Conservation (phyloP, 768 basidiomycete species). For the Hemileccinum rubropunctum region DNA sequence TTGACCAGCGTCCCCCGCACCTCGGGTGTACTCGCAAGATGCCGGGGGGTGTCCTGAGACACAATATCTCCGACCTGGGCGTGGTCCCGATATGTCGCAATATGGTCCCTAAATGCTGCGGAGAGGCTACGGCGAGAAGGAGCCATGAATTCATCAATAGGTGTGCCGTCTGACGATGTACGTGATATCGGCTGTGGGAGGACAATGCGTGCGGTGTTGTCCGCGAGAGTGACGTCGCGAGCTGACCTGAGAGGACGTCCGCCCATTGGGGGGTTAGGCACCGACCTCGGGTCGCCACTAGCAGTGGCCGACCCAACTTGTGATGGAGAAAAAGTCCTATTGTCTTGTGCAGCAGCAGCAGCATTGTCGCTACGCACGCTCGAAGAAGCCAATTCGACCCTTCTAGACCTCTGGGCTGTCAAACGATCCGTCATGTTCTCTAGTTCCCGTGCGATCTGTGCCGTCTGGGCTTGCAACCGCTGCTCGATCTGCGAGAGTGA, state of each 20-base stretch:
- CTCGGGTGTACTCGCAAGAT: slow-evolving; percentile 22
- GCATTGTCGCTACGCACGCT: slow-evolving; percentile 6
- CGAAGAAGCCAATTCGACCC: slow-evolving; percentile 19
- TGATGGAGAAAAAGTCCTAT: neutral
- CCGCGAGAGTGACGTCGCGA: slow-evolving; percentile 17
- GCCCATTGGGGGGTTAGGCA: slow-evolving; percentile 6
- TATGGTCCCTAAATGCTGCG: slow-evolving; percentile 21
- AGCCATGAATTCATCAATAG: slow-evolving; percentile 16
- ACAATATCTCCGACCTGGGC: neutral
- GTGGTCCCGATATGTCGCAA: slow-evolving; percentile 14
- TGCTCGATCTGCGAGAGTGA: slow-evolving; percentile 29
- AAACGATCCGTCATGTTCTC: slow-evolving; percentile 32
- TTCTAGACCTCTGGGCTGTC: slow-evolving; percentile 20
- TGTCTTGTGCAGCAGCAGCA: neutral
- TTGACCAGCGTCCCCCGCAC: slow-evolving; percentile 22
- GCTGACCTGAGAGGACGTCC: slow-evolving; percentile 14
- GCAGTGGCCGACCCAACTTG: neutral
- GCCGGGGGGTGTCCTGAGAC: slow-evolving; percentile 17
- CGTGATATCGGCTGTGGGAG: slow-evolving; percentile 24
- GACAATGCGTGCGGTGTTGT: slow-evolving; percentile 16
- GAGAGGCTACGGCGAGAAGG: slow-evolving; percentile 20
- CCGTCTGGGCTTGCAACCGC: slow-evolving; percentile 27
- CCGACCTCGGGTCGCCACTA: slow-evolving; percentile 2
- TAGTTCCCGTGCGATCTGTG: slow-evolving; percentile 32
- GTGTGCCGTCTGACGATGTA: slow-evolving; percentile 21